Evolutionary conservation across 2,329 filamentous ascomycete species (phyloP).

Genomic region (Polychaeton citri): DNA sequence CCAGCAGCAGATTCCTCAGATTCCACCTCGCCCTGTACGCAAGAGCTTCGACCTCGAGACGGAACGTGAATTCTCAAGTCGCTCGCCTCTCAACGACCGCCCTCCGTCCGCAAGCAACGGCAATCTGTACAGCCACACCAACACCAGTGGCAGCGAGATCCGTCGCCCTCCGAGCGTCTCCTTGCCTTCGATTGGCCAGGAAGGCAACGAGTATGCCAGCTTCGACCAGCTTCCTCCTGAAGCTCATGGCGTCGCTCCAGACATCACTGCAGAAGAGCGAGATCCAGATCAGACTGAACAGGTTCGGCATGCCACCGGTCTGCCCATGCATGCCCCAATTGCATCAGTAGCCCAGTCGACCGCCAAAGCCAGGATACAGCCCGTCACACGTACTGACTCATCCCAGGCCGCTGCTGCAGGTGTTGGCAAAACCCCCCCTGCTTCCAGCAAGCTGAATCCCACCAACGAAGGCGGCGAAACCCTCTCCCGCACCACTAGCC

Average conservation of each 20-base stretch:
- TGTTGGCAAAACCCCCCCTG: conserved; percentile 49
- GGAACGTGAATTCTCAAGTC: conserved; percentile 64
- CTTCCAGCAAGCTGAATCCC: conserved; percentile 13
- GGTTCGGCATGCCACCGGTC: conserved; percentile 63
- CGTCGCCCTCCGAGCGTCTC: conserved; percentile 62
- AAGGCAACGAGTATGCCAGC: conserved; percentile 77
- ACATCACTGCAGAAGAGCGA: conserved; percentile 7
- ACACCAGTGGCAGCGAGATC: conserved; percentile 27
- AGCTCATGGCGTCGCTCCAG: conserved; percentile 19
- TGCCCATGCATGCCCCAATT: conserved; percentile 80
- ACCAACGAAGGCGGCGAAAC: conserved; percentile 9
- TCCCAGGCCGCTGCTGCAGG: conserved; percentile 72
- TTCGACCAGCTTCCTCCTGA: conserved; percentile 30
- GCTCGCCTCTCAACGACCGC: conserved; percentile 69
- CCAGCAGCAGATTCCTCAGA: conserved; percentile 44
- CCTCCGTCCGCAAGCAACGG: conserved; percentile 33
- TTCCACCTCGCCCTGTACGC: conserved; percentile 68
- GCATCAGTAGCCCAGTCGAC: conserved; percentile 70
- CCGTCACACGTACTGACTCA: conserved; percentile 86
- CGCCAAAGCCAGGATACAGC: conserved; percentile 69
- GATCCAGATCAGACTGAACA: conserved; percentile 40
- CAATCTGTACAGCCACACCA: conserved; percentile 15
- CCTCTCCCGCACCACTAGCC: not conserved
- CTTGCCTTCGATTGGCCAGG: conserved; percentile 75
- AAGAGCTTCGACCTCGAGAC: conserved; percentile 62